Conservation (phyloP, 2,329 filamentous ascomycete genomes). For the Talaromyces sp. region DNA sequence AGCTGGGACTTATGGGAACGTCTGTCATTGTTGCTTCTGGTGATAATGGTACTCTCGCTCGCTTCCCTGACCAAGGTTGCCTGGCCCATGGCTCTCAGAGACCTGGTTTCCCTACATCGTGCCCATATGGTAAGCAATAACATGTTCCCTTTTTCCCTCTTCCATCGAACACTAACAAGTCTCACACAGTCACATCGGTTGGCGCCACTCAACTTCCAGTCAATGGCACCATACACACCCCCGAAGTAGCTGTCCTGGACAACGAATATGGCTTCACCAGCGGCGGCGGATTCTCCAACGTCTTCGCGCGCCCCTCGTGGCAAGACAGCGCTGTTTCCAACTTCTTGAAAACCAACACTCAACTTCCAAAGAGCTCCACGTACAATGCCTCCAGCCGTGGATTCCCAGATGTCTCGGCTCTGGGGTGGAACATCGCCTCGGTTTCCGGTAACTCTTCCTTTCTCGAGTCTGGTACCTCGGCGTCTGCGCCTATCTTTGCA, state of each 20-base stretch:
- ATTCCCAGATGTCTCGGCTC: constrained; percentile 57
- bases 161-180: background rate
- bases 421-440: constrained; percentile 18
- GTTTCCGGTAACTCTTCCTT: background rate
- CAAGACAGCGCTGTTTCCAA: constrained; percentile 35
- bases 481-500: constrained; percentile 54
- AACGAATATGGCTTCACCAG: background rate
- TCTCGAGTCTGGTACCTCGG: constrained; percentile 22
- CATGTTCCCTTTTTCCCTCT: background rate
- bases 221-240: background rate
- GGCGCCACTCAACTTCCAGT: constrained; percentile 24
- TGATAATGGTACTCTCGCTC: constrained; percentile 19
- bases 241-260: background rate
- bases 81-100: constrained; percentile 15
- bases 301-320: constrained; percentile 41
- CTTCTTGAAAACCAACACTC: constrained; percentile 32
- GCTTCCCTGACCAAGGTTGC: background rate
- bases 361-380: constrained; percentile 28
- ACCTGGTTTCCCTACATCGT: constrained; percentile 45
- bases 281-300: constrained; percentile 41
- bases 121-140: constrained; percentile 36
- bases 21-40: constrained; percentile 25
- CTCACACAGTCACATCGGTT: constrained; percentile 36
- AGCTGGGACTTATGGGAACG: constrained; percentile 35
- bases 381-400: constrained; percentile 51